Conservation (phyloP, 306 rosid genomes). For the Hippophae rhamnoides region DNA sequence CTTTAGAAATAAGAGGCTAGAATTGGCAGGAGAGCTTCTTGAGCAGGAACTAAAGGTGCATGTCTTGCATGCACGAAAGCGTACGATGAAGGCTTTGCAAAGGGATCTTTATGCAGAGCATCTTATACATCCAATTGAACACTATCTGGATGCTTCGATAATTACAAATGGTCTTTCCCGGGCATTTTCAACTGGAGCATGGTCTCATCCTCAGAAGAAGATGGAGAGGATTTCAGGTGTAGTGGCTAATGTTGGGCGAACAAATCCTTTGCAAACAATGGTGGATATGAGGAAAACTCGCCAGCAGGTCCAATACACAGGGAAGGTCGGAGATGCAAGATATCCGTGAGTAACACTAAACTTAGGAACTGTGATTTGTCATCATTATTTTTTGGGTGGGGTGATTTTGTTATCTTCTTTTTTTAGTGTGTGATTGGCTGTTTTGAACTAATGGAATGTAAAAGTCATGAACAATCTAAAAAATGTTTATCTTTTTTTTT, state of each 20-base stretch:
- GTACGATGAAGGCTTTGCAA: constrained; percentile 74
- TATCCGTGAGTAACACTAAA: constrained; percentile 70
- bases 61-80: constrained; percentile 68
- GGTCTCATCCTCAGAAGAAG: constrained; percentile 88
- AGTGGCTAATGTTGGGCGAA: constrained; percentile 74
- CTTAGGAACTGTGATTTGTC: constrained; percentile 10
- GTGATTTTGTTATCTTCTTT: no score
- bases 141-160: constrained; percentile 85
- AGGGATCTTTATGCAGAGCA: constrained; percentile 82
- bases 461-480: no score
- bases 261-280: constrained; percentile 85
- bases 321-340: constrained; percentile 98
- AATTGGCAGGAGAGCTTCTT: constrained; percentile 76
- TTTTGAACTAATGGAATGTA: no score
- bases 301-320: constrained; percentile 87
- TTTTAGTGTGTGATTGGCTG: no score
- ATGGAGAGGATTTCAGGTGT: constrained; percentile 90
- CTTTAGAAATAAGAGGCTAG: constrained; percentile 81
- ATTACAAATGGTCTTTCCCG: constrained; percentile 86
- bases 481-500: no score
- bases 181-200: constrained; percentile 96
- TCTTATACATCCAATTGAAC: constrained; percentile 53
- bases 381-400: not conserved
- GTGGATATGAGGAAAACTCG: constrained; percentile 86
- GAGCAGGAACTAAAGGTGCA: constrained; percentile 87